Conservation (phyloP, 345 rosid species). For the Salix dunnii region DNA sequence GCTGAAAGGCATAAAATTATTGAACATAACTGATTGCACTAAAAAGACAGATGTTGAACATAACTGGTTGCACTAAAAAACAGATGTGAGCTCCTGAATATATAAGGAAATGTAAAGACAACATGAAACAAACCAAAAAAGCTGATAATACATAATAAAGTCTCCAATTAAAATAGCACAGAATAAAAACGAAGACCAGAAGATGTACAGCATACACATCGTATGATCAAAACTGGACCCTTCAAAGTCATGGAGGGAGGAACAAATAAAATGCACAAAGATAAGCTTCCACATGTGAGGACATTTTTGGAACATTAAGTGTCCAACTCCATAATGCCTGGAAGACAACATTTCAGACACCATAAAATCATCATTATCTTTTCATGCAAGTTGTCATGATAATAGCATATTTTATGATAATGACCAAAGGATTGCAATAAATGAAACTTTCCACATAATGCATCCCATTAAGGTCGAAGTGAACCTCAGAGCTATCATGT, state of each 20-base stretch:
- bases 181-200: no score
- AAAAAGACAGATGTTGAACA: background rate
- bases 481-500: background rate
- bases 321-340: background rate
- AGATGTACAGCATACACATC: background rate
- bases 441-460: background rate
- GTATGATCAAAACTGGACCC: background rate
- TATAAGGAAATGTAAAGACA: background rate
- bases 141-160: no score
- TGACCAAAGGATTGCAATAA: background rate
- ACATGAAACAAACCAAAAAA: background rate
- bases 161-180: background rate
- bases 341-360: background rate
- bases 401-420: background rate
- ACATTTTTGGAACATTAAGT: background rate
- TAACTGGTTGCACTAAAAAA: background rate
- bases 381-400: background rate
- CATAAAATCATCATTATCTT: background rate
- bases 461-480: background rate
- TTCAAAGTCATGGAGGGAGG: background rate
- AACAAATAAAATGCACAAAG: no score
- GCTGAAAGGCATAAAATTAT: background rate
- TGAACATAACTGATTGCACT: no score
- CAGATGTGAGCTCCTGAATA: background rate
- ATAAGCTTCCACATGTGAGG: background rate